Base-by-base conservation (phyloP, 2,329 filamentous ascomycete genomes). In the Aspergillus japonicus region DNA sequence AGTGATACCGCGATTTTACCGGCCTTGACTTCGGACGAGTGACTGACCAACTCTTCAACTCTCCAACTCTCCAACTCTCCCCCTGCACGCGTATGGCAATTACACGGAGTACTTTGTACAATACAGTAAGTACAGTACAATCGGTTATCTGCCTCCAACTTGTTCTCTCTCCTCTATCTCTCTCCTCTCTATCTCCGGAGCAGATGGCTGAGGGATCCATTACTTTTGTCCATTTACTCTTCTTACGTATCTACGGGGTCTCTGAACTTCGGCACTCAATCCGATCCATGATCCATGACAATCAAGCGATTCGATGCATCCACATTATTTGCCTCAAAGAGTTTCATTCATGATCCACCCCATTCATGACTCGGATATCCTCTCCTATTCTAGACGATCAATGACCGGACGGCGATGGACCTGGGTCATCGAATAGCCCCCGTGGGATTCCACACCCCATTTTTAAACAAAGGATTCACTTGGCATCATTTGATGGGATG, bases 401-500 rank as follows among this genome's bases (percentile, higher is more conserved):
- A 12, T 35, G 33, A 16, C 33, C 26, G 26, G 7, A 29, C 33
- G 14, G 14, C 12, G 14, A 35, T 35, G 11, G 5, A 35, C 14
- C 11, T 35, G 14, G 11, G 5, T 16, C 33, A 35, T 35, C 33
- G 16, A 44, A 19, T 8, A n/a, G 16, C 2, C 14, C 39, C 39
- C 39, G 39, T 19, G 39, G 39, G 39, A 44, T 44, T 16, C 39
- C 39, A 16, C 19, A 16, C 39, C 16, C 14, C 39, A 19, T 16
- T n/a, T 44, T 44, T 19, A 16, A 16, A 44, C 14, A 48, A 48
- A 47, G 33, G 21, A 44, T 51, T 19, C n/a, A 48, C 63, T 66
- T 65, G 64, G 63, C 65, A 65, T 66, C 62, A 64, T 62, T 63
- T 62, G 59, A 63, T 62, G 56, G 51, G 54, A 39, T 31, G 42